These are phyloP conservation scores for Ceratobasidium theobromae DNA, from an alignment of 1,284 basidiomycete species.

Conservation along the genomic window DNA sequence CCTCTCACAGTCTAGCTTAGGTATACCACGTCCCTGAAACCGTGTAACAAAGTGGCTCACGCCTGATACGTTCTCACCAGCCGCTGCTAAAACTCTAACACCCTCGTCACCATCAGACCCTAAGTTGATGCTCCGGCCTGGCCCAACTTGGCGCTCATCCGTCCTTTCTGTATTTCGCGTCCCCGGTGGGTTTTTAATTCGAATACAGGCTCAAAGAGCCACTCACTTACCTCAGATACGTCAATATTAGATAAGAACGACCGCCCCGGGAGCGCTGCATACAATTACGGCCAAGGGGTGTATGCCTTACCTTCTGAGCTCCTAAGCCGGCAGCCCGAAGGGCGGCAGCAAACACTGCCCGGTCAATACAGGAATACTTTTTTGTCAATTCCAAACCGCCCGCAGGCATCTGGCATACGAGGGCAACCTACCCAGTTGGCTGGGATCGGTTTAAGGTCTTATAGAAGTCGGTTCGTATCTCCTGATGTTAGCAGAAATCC, in stretches of 20 bases:
- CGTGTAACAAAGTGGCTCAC: background rate
- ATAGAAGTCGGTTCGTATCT: background rate
- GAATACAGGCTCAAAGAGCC: background rate
- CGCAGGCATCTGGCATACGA: background rate
- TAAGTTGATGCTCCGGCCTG: background rate
- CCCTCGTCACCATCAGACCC: background rate
- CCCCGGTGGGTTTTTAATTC: background rate
- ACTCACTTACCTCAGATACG: too few relatives aligned
- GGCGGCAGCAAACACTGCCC: background rate
- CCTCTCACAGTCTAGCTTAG: constrained; percentile 2
- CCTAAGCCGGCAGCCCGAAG: constrained; percentile 12
- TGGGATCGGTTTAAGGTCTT: background rate
- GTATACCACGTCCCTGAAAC: background rate
- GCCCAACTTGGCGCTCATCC: constrained; percentile 5
- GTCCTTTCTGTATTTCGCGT: constrained; percentile 22
- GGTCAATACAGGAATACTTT: background rate
- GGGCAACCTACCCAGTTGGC: background rate
- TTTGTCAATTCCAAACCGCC: background rate
- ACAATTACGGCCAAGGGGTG: constrained; percentile 16
- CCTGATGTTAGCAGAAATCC: background rate
- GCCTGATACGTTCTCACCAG: too few relatives aligned
- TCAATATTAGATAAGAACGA: too few relatives aligned
- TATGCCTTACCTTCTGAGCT: constrained; percentile 24
- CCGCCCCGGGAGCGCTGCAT: constrained; percentile 17
- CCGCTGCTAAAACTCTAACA: too few relatives aligned